These are phyloP conservation scores for Russula lepida DNA, from an alignment of 768 basidiomycete genomes.

Conservation along the genomic window DNA sequence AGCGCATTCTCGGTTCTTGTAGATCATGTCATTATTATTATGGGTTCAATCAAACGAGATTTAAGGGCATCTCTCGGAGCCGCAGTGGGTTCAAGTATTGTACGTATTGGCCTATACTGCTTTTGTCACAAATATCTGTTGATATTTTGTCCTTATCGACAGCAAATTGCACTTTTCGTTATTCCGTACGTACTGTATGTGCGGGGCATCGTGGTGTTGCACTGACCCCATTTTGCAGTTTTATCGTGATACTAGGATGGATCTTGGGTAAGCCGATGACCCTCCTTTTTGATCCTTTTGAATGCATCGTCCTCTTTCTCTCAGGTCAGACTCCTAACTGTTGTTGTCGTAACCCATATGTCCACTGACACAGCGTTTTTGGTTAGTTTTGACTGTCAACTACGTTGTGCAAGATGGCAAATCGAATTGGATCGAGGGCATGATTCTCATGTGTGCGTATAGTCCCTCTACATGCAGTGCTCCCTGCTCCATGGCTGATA, in stretches of 20 bases:
- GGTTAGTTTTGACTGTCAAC: conserved; percentile 69
- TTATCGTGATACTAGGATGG: conserved; percentile 75
- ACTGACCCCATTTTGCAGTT: conserved; percentile 32
- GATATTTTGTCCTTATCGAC: neutral
- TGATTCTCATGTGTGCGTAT: conserved; percentile 56
- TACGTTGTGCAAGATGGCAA: conserved; percentile 78
- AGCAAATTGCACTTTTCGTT: conserved; percentile 83
- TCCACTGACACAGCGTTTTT: neutral
- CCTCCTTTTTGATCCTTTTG: conserved; percentile 45
- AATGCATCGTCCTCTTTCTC: conserved; percentile 36
- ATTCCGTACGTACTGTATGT: conserved; percentile 57
- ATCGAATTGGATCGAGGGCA: conserved; percentile 82
- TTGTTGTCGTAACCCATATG: neutral
- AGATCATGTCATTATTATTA: conserved; percentile 88
- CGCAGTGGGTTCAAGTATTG: conserved; percentile 80
- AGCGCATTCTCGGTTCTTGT: conserved; percentile 2
- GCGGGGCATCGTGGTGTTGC: neutral
- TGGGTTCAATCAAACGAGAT: conserved; percentile 85
- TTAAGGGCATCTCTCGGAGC: conserved; percentile 80
- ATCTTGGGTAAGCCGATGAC: conserved; percentile 69
- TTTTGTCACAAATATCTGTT: neutral
- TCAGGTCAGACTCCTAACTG: conserved; percentile 28
- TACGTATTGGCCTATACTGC: conserved; percentile 31
- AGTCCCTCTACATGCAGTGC: neutral
- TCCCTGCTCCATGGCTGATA: conserved; percentile 3